Base-by-base conservation (phyloP, 768 basidiomycete species). In the Rhodotorula babjevae region DNA sequence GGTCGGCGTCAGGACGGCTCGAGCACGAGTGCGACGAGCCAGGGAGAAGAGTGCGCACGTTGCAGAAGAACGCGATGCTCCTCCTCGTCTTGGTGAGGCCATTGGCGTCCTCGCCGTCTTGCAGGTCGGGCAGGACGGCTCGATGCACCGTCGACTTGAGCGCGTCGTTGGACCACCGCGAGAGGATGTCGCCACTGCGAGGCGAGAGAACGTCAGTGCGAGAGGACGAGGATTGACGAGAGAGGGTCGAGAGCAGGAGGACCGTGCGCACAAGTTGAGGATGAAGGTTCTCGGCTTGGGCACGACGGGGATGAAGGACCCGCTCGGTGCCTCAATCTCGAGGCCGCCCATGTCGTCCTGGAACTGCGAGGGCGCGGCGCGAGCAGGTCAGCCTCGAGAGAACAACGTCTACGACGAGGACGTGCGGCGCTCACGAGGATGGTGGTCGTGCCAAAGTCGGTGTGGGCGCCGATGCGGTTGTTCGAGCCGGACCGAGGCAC, bases 321-420 rank as follows among this genome's bases (percentile, higher is more conserved):
- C 86, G 10, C 85, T 83, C 29, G 79, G 86, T 76, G 85, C 84
- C 77, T 88, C 86, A 10, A 88, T 84, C 76, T 89, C 87, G 8
- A 88, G 81, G 0, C 88, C 88, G 12, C 87, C 87, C 5, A 84
- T 82, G 10, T 84, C 82, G 74, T 88, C 87, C 79, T 88, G 87
- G 62, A 88, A 82, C 7, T 52, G 50, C 27, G 23, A 23, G 27
- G 8, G 50, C 1, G 50, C 11, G 36, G 36, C 9, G 11, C 25
- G 23, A 25, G 25, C 25, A 1, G 50, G 50, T 52, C 23, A 52
- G 23, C 1, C 50, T 9, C 23, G 50, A 9, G 8, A 25, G 10
- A 25, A 46, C n/a, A 46, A 36, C 36, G 36, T 5, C 50, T 9
- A 2, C 47, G 19, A 4, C 19, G 2, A 49, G 19, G 16, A 19